A percentile compares a stretch with the other conserved stretches of the same genome.
These are phyloP conservation scores for Syncephalastrum monosporum DNA, from an alignment of 371 early-diverging fungal species.

Conservation along the genomic window DNA sequence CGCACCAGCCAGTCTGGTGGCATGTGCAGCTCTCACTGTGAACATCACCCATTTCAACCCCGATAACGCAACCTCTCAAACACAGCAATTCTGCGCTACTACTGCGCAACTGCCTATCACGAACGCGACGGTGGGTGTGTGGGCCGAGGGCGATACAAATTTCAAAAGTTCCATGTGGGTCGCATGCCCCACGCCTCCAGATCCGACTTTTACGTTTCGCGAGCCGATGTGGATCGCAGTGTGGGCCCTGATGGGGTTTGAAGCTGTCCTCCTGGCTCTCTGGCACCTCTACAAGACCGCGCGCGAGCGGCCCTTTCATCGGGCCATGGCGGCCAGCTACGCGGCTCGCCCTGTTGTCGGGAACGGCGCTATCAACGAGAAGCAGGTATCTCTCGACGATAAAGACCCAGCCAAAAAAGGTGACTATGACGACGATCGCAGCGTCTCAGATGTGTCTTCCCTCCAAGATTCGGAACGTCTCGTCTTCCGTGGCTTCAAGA, in stretches of 20 bases:
- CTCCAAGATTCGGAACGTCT: slow-evolving; percentile 45
- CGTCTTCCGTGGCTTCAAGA: slow-evolving; percentile 63
- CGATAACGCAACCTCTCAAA: slow-evolving; percentile 42
- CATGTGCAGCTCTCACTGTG: slow-evolving; percentile 43
- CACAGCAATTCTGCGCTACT: slow-evolving; percentile 43
- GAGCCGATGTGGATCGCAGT: slow-evolving; percentile 64
- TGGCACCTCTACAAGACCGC: slow-evolving; percentile 53
- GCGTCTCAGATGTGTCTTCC: slow-evolving; percentile 21
- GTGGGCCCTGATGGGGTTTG: slow-evolving; percentile 40
- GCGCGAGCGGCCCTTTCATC: slow-evolving; percentile 40
- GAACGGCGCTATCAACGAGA: slow-evolving; percentile 21
- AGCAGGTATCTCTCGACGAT: slow-evolving; percentile 1
- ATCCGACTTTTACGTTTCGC: slow-evolving; percentile 47
- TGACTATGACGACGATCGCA: slow-evolving; percentile 8
- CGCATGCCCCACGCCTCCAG: slow-evolving; percentile 45
- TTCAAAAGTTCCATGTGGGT: slow-evolving; percentile 38
- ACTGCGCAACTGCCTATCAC: slow-evolving; percentile 23
- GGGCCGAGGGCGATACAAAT: slow-evolving; percentile 19
- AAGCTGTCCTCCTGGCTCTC: slow-evolving; percentile 31
- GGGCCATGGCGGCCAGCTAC: slow-evolving; percentile 27
- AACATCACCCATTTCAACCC: slow-evolving; percentile 54
- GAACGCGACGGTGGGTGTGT: slow-evolving; percentile 17
- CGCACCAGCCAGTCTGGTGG: slow-evolving; percentile 26
- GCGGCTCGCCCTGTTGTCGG: slow-evolving; percentile 27
- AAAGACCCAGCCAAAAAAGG: slow-evolving; percentile 2